Evolutionary conservation across 2,329 filamentous ascomycete species (phyloP).

Genomic region (Xylaria sp.): DNA sequence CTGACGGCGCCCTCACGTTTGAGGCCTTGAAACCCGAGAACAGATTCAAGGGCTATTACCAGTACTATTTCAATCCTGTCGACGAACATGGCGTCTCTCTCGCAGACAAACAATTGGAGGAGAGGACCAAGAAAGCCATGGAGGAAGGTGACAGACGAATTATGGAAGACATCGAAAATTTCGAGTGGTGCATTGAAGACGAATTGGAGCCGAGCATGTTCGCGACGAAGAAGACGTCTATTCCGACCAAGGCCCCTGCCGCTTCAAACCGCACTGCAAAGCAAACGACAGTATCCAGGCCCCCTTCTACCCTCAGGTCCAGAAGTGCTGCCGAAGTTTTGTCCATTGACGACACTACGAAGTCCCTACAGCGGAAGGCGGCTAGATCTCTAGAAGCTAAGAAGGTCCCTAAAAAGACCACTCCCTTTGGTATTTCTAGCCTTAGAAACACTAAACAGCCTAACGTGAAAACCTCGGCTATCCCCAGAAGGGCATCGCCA

Average conservation of each 20-base stretch:
- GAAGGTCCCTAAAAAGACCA: conserved; percentile 30
- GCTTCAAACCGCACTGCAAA: conserved; percentile 8
- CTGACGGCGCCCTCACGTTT: conserved; percentile 58
- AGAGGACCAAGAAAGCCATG: conserved; percentile 53
- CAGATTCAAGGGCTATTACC: conserved; percentile 63
- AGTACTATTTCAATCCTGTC: conserved; percentile 62
- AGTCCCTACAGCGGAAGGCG: conserved; percentile 36
- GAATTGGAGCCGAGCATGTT: conserved; percentile 46
- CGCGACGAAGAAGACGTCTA: conserved; percentile 26
- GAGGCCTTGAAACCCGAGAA: conserved; percentile 62
- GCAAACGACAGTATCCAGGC: conserved; percentile 25
- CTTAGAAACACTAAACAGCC: conserved; percentile 37
- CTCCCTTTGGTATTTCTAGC: conserved; percentile 32
- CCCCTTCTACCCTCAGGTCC: conserved; percentile 57
- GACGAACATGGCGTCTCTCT: conserved; percentile 69
- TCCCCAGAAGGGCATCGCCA: conserved; percentile 52
- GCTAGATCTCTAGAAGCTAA: conserved; percentile 30
- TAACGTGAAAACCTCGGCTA: conserved; percentile 42
- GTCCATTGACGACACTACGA: conserved; percentile 44
- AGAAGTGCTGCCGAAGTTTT: conserved; percentile 58
- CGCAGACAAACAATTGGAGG: conserved; percentile 62
- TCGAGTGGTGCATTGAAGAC: conserved; percentile 63
- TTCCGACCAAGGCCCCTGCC: conserved; percentile 7
- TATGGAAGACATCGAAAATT: conserved; percentile 64
- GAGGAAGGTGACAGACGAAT: conserved; percentile 68